Conservation (phyloP, 148 eudicot genomes). For the Pharnaceum exiguum region DNA sequence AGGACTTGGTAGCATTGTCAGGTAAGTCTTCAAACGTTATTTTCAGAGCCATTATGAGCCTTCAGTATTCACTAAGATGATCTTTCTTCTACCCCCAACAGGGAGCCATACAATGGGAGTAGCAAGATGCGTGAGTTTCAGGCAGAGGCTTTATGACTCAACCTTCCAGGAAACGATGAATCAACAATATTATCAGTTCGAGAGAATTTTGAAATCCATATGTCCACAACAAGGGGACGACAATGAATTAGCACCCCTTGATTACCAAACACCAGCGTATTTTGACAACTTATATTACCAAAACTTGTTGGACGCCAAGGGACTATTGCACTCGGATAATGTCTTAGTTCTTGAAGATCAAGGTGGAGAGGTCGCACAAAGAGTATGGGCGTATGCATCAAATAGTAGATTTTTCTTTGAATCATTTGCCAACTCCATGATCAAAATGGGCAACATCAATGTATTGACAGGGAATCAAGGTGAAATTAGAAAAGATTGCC, state of each 20-base stretch:
- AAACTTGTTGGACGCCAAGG: conserved; percentile 42
- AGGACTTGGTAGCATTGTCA: conserved; percentile 71
- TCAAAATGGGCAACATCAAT: conserved; percentile 70
- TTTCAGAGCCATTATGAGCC: neutral
- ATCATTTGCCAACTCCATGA: conserved; percentile 50
- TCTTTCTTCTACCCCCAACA: conserved; percentile 10
- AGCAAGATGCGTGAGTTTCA: conserved; percentile 60
- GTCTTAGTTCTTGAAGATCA: conserved; percentile 46
- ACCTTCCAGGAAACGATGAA: conserved; percentile 27
- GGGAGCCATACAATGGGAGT: conserved; percentile 69
- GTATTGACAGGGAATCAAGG: conserved; percentile 47
- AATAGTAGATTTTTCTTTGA: conserved; percentile 39
- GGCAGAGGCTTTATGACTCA: conserved; percentile 47
- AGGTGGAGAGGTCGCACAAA: conserved; percentile 32
- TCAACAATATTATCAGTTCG: conserved; percentile 26
- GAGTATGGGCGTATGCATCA: conserved; percentile 47
- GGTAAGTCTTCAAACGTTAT: conserved; percentile 26
- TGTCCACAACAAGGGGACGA: conserved; percentile 47
- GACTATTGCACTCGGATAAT: conserved; percentile 56
- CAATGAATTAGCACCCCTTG: conserved; percentile 33
- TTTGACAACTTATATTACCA: conserved; percentile 61
- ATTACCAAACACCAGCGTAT: conserved; percentile 32
- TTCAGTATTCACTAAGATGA: neutral
- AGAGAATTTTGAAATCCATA: conserved; percentile 25
- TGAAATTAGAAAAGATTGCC: conserved; percentile 59